Percentiles rank a stretch among this genome's conserved stretches.
These are phyloP conservation scores for Hypoxylon sp. DNA, from an alignment of 2,329 filamentous ascomycete genomes.

Conservation along the genomic window DNA sequence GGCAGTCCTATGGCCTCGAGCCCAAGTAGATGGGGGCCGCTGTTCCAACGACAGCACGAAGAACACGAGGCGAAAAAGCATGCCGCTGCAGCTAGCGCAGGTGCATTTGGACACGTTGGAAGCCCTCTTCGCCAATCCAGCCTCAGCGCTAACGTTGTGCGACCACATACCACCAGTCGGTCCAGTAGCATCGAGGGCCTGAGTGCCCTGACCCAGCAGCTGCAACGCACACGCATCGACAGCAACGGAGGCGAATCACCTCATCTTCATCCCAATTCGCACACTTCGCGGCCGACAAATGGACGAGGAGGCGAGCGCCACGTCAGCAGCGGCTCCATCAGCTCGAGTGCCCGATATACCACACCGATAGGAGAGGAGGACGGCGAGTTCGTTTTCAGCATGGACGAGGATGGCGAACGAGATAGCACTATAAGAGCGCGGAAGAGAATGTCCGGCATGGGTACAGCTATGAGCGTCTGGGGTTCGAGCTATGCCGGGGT, in stretches of 20 bases:
- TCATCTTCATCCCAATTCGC: conserved; percentile 65
- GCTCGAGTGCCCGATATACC: conserved; percentile 71
- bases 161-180: conserved; percentile 60
- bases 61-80: conserved; percentile 68
- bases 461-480: conserved; percentile 50
- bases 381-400: conserved; percentile 74
- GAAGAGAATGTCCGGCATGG: conserved; percentile 65
- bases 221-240: conserved; percentile 72
- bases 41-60: conserved; percentile 72
- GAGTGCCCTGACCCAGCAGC: conserved; percentile 72
- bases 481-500: conserved; percentile 55
- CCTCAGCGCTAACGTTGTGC: conserved; percentile 68
- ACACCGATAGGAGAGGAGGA: conserved; percentile 77
- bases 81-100: conserved; percentile 60
- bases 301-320: conserved; percentile 68
- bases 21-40: conserved; percentile 72
- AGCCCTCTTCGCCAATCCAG: conserved; percentile 76
- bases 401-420: conserved; percentile 74
- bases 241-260: conserved; percentile 60
- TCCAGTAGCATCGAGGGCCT: conserved; percentile 65
- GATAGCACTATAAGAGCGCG: conserved; percentile 61
- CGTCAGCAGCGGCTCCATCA: conserved; percentile 71
- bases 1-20: conserved; percentile 73
- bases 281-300: conserved; percentile 59
- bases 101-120: conserved; percentile 75